Conservation (phyloP, 2,329 filamentous ascomycete species). For the Cladosporium sphaerospermum region DNA sequence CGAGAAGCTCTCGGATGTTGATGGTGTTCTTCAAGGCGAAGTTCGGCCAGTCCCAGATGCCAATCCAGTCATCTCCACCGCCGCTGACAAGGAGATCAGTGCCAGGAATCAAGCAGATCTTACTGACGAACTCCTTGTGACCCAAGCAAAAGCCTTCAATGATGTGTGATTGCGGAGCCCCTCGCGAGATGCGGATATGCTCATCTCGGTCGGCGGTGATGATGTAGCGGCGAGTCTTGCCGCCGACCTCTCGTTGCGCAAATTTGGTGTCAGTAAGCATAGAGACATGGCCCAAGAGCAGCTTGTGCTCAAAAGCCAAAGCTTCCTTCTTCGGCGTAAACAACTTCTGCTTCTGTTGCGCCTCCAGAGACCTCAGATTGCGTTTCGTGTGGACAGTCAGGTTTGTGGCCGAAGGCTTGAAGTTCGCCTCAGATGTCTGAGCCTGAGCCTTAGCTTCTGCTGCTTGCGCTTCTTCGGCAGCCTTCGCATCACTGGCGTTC, state of each 20-base stretch:
- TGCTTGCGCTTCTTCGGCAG: constrained; percentile 18
- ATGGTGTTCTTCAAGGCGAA: constrained; percentile 50
- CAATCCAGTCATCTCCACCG: constrained; percentile 73
- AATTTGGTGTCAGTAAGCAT: constrained; percentile 74
- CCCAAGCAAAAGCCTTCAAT: constrained; percentile 88
- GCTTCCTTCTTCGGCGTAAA: constrained; percentile 41
- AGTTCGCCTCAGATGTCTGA: constrained; percentile 18
- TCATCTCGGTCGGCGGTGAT: constrained; percentile 66
- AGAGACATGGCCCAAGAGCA: constrained; percentile 89
- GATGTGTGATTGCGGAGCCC: constrained; percentile 73
- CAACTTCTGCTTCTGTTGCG: constrained; percentile 46
- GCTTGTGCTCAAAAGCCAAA: constrained; percentile 61
- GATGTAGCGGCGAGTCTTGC: constrained; percentile 50
- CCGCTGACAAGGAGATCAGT: constrained; percentile 71
- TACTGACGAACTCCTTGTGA: constrained; percentile 77
- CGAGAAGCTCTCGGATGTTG: constrained; percentile 36
- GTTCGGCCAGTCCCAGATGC: constrained; percentile 74
- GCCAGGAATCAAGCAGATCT: constrained; percentile 58
- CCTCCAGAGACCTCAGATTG: constrained; percentile 52
- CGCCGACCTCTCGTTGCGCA: constrained; percentile 43
- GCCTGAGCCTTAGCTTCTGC: constrained; percentile 21
- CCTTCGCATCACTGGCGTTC: constrained; percentile 25
- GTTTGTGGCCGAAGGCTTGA: constrained; percentile 48
- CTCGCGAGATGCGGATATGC: constrained; percentile 83
- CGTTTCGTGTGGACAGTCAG: constrained; percentile 57